These are phyloP conservation scores for Thraustochytrium striatum DNA, from an alignment of 352 stramenopile species.

Conservation along the genomic window DNA sequence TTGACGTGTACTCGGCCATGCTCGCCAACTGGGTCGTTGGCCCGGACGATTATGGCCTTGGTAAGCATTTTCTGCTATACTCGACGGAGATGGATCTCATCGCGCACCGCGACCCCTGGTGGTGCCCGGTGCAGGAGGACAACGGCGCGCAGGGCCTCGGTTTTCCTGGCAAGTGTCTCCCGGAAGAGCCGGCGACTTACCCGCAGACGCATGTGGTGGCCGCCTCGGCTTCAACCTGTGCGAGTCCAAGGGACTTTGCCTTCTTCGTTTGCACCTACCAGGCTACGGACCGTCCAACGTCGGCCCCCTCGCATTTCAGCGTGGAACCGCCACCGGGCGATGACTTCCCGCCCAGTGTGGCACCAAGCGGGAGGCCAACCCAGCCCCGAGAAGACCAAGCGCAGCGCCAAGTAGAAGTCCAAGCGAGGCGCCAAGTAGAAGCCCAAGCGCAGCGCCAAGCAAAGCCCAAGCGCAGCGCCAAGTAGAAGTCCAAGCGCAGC, in stretches of 20 bases:
- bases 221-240: too few species aligned
- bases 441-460: neutral
- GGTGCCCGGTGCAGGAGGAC: slow-evolving; percentile 8
- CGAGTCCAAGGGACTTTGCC: too few species aligned
- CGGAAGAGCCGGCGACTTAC: too few species aligned
- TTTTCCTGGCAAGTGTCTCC: neutral
- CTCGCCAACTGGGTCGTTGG: neutral
- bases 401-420: too few species aligned
- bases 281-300: too few species aligned
- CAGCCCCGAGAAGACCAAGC: too few species aligned
- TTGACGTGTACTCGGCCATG: neutral
- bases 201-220: too few species aligned
- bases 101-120: neutral
- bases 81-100: neutral
- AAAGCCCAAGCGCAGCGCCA: neutral
- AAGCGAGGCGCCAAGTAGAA: neutral
- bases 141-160: neutral
- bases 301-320: too few species aligned
- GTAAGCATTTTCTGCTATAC: slow-evolving; percentile 9
- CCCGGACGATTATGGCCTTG: neutral
- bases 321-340: too few species aligned
- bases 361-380: too few species aligned
- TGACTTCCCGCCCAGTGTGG: too few species aligned
- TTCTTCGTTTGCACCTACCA: too few species aligned
- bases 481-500: neutral